Conservation (phyloP, 1,284 basidiomycete species). For the Peniophora sp. region DNA sequence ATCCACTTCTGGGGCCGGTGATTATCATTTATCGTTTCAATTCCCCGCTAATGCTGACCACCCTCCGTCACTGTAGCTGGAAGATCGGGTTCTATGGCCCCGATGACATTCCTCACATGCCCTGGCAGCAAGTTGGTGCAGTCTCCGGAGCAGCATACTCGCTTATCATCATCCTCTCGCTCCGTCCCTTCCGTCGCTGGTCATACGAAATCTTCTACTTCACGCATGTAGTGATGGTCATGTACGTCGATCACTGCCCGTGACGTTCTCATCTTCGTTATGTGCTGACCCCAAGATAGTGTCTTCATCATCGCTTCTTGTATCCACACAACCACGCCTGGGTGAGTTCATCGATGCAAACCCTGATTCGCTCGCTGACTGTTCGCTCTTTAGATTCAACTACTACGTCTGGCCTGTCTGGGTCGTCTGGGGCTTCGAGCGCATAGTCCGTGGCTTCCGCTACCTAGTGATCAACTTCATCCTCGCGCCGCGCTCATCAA, state of each 20-base stretch:
- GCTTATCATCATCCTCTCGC: constrained; percentile 23
- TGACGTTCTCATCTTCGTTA: not conserved
- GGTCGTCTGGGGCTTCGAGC: constrained; percentile 36
- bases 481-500: constrained; percentile 13
- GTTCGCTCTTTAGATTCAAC: constrained; percentile 8
- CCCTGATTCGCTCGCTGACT: not conserved
- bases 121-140: constrained; percentile 18
- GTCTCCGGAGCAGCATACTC: constrained; percentile 23
- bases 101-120: constrained; percentile 2
- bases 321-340: constrained; percentile 12
- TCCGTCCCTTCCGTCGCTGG: constrained; percentile 25
- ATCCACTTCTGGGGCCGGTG: constrained; percentile 19
- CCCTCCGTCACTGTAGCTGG: not conserved
- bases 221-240: constrained; percentile 30
- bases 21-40: constrained; percentile 14
- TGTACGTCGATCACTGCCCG: constrained; percentile 16
- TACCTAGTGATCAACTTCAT: constrained; percentile 29
- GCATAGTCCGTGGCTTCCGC: constrained; percentile 24
- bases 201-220: constrained; percentile 36
- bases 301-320: constrained; percentile 12
- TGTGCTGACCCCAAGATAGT: constrained; percentile 6
- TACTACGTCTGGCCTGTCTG: constrained; percentile 26
- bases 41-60: not conserved
- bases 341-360: constrained; percentile 7
- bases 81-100: constrained; percentile 1